Percentiles rank a stretch among this genome's conserved stretches.
These are phyloP conservation scores for Colletotrichum scovillei DNA, from an alignment of 2,329 filamentous ascomycete species.

Conservation along the genomic window DNA sequence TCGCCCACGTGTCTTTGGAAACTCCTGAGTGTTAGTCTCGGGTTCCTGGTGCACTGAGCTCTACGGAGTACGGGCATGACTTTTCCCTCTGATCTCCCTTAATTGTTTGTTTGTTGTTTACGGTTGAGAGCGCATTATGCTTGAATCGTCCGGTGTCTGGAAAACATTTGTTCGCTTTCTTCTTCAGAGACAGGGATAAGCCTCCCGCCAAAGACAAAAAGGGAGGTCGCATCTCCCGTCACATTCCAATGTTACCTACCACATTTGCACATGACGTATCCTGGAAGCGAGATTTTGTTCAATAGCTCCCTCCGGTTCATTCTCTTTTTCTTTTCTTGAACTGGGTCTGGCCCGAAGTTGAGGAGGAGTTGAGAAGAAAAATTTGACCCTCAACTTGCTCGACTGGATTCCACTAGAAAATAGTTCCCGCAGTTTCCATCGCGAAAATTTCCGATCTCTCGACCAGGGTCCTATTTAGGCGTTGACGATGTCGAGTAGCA, in stretches of 20 bases:
- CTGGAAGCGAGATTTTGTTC: constrained; percentile 17
- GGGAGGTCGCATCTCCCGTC: constrained; percentile 17
- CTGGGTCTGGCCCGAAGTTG: not conserved
- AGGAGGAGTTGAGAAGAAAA: not conserved
- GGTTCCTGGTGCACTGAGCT: not conserved
- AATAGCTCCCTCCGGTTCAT: not conserved
- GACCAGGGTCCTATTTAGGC: not conserved
- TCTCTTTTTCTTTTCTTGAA: not conserved
- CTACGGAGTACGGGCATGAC: not conserved
- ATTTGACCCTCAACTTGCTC: not conserved
- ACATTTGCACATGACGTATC: constrained; percentile 12
- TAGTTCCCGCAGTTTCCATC: constrained; percentile 4
- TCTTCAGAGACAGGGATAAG: constrained; percentile 9
- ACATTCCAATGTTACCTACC: constrained; percentile 22
- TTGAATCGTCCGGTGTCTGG: constrained; percentile 33
- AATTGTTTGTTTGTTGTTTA: constrained; percentile 19
- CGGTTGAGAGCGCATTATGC: constrained; percentile 10
- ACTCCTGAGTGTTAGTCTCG: not conserved
- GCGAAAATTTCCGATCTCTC: constrained; percentile 21
- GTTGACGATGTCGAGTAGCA: not conserved
- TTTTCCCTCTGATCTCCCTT: not conserved
- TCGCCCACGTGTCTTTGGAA: not conserved
- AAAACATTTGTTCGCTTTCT: constrained; percentile 8
- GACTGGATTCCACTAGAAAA: not conserved
- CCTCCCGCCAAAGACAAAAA: constrained; percentile 3